Evolutionary conservation across 345 rosid genomes (phyloP).

Genomic region (Lumnitzera racemosa): DNA sequence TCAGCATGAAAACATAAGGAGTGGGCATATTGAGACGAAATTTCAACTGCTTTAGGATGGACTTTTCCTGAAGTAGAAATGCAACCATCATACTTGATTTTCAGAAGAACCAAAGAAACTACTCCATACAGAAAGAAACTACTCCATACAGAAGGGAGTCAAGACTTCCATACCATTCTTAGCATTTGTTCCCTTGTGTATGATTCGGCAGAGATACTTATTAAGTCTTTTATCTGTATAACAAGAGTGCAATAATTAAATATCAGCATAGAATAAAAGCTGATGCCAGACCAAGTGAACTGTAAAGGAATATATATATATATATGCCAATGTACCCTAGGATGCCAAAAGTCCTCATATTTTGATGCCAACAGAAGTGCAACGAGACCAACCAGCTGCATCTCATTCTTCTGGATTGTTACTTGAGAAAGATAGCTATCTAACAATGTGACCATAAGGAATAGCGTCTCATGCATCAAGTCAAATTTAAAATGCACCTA

Average conservation of each 20-base stretch:
- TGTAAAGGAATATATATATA: neutral
- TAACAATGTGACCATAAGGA: slow-evolving; percentile 64
- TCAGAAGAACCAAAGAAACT: neutral
- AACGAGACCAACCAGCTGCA: slow-evolving; percentile 93
- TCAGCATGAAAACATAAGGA: slow-evolving; percentile 85
- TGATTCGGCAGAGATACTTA: slow-evolving; percentile 79
- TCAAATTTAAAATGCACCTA: slow-evolving; percentile 89
- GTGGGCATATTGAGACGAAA: slow-evolving; percentile 85
- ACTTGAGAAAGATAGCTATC: slow-evolving; percentile 83
- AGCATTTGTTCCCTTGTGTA: slow-evolving; percentile 76
- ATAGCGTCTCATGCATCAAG: slow-evolving; percentile 89
- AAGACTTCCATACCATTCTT: slow-evolving; percentile 39
- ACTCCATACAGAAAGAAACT: neutral
- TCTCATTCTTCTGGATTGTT: slow-evolving; percentile 55
- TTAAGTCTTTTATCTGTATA: slow-evolving; percentile 74
- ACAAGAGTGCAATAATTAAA: neutral
- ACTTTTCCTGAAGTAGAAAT: slow-evolving; percentile 59
- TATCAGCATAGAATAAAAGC: neutral
- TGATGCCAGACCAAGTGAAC: neutral
- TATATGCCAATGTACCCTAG: slow-evolving; percentile 45
- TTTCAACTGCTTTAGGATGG: slow-evolving; percentile 60
- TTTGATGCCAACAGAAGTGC: slow-evolving; percentile 83
- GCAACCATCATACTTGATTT: slow-evolving; percentile 1
- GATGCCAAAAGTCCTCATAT: slow-evolving; percentile 98
- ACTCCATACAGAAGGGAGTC: neutral